phyloP scores from a whole-genome alignment of 1,284 basidiomycete genomes.

The Cutaneotrichosporon cutaneum region DNA sequence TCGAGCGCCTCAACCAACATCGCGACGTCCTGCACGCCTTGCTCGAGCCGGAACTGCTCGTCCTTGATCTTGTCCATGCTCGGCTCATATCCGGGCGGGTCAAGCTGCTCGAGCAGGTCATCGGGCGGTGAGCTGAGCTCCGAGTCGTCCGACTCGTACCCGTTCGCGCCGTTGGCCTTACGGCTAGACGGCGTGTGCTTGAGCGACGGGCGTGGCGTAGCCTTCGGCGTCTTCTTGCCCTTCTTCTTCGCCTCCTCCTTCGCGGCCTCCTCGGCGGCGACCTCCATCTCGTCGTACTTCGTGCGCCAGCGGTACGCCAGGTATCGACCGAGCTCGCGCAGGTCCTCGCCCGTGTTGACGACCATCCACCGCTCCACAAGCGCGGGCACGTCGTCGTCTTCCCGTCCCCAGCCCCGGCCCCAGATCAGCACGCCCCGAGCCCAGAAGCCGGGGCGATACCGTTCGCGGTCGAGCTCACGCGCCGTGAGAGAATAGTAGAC shows the following conservation, averaged over 20 bases:
- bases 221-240: conserved; percentile 16
- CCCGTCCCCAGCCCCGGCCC: conserved; percentile 30
- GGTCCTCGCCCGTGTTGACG: conserved; percentile 30
- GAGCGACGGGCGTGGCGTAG: conserved; percentile 5
- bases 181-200: conserved; percentile 6
- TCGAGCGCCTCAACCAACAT: conserved; percentile 41
- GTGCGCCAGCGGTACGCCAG: conserved; percentile 27
- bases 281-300: conserved; percentile 14
- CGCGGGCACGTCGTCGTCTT: conserved; percentile 25
- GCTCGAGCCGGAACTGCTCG: conserved; percentile 18
- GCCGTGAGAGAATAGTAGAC: conserved; percentile 37
- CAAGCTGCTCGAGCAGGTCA: conserved; percentile 23
- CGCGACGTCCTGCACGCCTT: conserved; percentile 20
- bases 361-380: conserved; percentile 41
- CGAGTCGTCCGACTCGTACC: conserved; percentile 19
- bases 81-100: conserved; percentile 28
- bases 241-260: conserved; percentile 5
- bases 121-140: conserved; percentile 26
- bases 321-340: conserved; percentile 31
- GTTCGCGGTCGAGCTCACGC: conserved; percentile 35
- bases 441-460: conserved; percentile 39
- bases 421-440: conserved; percentile 42
- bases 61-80: conserved; percentile 7
- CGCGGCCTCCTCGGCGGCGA: conserved; percentile 14
- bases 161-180: neutral